Evolutionary conservation across 805 yeast genomes (phyloP), one percentile per base, ranked within the genome.

Genomic region (Nakazawaea molendinolei): DNA sequence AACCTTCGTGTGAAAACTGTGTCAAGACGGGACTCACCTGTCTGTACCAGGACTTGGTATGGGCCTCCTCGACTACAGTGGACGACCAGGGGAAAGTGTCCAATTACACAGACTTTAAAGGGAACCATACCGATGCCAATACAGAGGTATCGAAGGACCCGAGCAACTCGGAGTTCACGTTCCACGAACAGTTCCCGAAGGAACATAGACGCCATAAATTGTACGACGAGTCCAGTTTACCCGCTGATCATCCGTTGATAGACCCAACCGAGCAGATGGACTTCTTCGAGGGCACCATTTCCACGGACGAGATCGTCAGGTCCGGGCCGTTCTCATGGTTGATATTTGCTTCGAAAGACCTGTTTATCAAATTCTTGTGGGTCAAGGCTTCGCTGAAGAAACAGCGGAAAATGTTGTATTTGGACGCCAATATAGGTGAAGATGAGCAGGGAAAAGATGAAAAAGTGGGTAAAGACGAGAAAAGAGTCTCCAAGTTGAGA

Each of bases 1-100:
- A 64, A 44, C 71, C 71, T 6, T 27, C 27, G 20, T 37, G 40
- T 31, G 32, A 27, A 5, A 37, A 32, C 26, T 37, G 40, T 28
- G 13, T 28, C 28, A 36, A 36, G 18, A 10, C 34, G 5, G 26
- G 31, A 7, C 12, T 25, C 5, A 36, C 26, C 15, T 36, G 40
- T 18, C 31, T 27, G 15, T 36, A 36, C 19, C 40, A 31, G 14
- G 35, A 31, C 16, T 24, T 36, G 29, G 32, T 27, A n/a, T 36
- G 40, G 40, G 40, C 40, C 5, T 31, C 40, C 8, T 31, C 40
- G 8, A 36, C 40, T 6, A 20, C 23, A 23, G 40, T 36, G 4
- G 40, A 36, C 17, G 35, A 25, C 10, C 28, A 36, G 8, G 40
- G 40, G 3, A 25, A 17, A 14, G 32, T 36, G n/a, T 36, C 40